Base-by-base conservation (phyloP, 2,329 filamentous ascomycete genomes). In the Bisporella sp. region DNA sequence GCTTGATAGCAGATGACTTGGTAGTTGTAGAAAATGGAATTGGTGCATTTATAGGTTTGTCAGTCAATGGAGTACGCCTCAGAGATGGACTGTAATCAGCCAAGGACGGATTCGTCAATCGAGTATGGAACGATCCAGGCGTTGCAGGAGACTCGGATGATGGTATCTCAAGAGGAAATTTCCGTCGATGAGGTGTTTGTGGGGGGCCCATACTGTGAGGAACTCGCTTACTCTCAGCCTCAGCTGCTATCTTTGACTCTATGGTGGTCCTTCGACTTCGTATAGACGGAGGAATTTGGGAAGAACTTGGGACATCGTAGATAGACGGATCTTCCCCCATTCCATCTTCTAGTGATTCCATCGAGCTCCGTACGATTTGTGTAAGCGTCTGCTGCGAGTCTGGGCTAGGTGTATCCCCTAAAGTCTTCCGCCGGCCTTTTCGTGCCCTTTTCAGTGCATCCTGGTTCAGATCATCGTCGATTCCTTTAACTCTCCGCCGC, bases 141-240 rank as follows among this genome's bases (percentile, higher is more conserved):
- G 64, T 64, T 12, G 53, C 56, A 37, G 64, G 64, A n/a, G 64
- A 66, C 50, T 66, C 58, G 29, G 64, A 65, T 6, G 64, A 64
- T 21, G 64, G 64, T 8, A 66, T 63, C 40, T 66, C 64, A 4
- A 43, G 47, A 28, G 49, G 32, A 29, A 54, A 21, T 6, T 31
- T 54, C 2, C 8, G n/a, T n/a, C 54, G 47, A 8, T 45, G 54
- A 21, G 64, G 64, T 30, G 64, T 66, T 47, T 54, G 55, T 30
- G 60, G 61, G 28, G 56, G 59, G 12, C 46, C 49, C 58, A 63
- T 60, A 8, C 48, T 42, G 12, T 40, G 13, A 6, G 11, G 31
- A 33, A 52, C 32, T 29, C 42, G 51, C 32, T 52, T 48, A 7
- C 6, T 40, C 29, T 7, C 30, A 40, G 45, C 28, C 13, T 30